A percentile compares a stretch with the other conserved stretches of the same genome.
Conservation (phyloP, 2,329 filamentous ascomycete species). For the Colletotrichum limetticola region DNA sequence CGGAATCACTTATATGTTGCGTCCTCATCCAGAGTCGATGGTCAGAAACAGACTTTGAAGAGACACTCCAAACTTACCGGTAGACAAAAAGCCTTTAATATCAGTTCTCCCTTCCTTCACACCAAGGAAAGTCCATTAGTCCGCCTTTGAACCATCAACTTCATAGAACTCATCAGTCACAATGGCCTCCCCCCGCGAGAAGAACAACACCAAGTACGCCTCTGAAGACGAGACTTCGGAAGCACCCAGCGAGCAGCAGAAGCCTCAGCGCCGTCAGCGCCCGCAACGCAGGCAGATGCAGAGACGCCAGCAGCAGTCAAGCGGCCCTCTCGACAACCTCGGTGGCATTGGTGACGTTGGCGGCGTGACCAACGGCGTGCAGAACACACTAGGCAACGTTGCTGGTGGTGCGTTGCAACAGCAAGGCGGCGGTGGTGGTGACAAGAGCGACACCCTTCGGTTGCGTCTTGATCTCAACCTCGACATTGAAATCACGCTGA, state of each 20-base stretch:
- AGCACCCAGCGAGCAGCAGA: slow-evolving; percentile 43
- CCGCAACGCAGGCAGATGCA: slow-evolving; percentile 40
- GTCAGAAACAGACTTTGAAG: background rate
- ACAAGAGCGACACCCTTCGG: slow-evolving; percentile 74
- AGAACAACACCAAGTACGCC: slow-evolving; percentile 46
- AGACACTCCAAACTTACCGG: slow-evolving; percentile 18
- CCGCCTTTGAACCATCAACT: slow-evolving; percentile 30
- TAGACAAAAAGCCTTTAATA: slow-evolving; percentile 1
- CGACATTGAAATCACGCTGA: slow-evolving; percentile 86
- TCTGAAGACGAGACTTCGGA: slow-evolving; percentile 47
- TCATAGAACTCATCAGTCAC: slow-evolving; percentile 12
- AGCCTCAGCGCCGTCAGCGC: slow-evolving; percentile 38
- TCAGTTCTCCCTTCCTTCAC: background rate
- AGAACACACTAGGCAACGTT: slow-evolving; percentile 53
- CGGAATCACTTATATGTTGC: slow-evolving; percentile 36
- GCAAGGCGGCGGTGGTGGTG: slow-evolving; percentile 47
- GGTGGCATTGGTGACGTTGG: slow-evolving; percentile 40
- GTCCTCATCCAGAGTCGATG: slow-evolving; percentile 23
- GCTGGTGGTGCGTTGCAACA: slow-evolving; percentile 49
- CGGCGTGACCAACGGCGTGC: slow-evolving; percentile 51
- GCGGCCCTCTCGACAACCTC: slow-evolving; percentile 40
- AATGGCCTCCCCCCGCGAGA: slow-evolving; percentile 46
- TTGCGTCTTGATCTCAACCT: slow-evolving; percentile 82
- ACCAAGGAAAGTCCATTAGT: background rate
- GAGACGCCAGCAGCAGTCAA: slow-evolving; percentile 32